Base-by-base conservation (phyloP, 345 rosid genomes). In the Erysimum cheiranthoides region DNA sequence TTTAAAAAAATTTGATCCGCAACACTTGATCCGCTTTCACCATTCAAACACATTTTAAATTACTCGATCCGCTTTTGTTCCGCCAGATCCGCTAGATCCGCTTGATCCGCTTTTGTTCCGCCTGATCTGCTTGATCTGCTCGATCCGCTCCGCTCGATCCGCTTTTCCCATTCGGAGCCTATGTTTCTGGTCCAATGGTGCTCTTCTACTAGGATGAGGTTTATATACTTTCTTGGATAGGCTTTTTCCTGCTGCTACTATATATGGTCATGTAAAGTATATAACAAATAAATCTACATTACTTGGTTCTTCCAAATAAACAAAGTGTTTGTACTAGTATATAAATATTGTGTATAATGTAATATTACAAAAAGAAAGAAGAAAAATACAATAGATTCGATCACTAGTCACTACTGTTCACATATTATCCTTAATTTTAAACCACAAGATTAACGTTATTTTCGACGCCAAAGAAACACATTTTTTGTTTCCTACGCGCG, bases 141-240 rank as follows among this genome's bases (percentile, higher is more conserved):
- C n/a, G n/a, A n/a, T n/a, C n/a, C n/a, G n/a, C n/a, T n/a, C n/a
- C n/a, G n/a, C n/a, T n/a, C n/a, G n/a, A n/a, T n/a, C n/a, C n/a
- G n/a, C n/a, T n/a, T n/a, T n/a, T n/a, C n/a, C n/a, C n/a, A n/a
- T n/a, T n/a, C n/a, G n/a, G n/a, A n/a, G n/a, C 5, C 25, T n/a
- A 5, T 49, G 16, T 45, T 39, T 5, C n/a, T 21, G 8, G 39
- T 61, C 0, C 88, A 93, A 96, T 63, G 96, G 97, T 30, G 93
- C 97, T 62, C 98, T 93, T 78, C 85, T 93, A 36, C 74, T 93
- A 25, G 97, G 96, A 78, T 97, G 98, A 6, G 97, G 98, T 36
- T 79, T 92, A 10, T 90, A 91, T 79, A 92, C 97, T 43, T 90
- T 94, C 85, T 82, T 94, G 85, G 98, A 94, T 77, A 85, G 92